Evolutionary conservation across 371 early-diverging fungal genomes (phyloP).

Genomic region (Cokeromyces recurvatus): DNA sequence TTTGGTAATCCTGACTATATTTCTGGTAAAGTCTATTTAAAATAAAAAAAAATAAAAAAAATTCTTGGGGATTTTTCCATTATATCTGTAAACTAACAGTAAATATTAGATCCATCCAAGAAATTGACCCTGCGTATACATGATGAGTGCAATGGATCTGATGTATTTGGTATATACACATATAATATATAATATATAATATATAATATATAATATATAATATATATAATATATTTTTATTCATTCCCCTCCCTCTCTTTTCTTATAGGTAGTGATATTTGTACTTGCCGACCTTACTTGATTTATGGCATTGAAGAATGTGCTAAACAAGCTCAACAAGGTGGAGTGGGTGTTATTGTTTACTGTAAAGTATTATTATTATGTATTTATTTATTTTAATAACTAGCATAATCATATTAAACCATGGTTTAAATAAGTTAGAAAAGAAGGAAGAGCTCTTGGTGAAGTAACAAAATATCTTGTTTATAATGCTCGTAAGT

Average conservation of each 20-base stretch:
- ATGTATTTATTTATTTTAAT: slow-evolving; percentile 1
- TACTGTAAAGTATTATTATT: slow-evolving; percentile 57
- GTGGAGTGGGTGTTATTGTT: slow-evolving; percentile 91
- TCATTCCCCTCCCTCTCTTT: no score
- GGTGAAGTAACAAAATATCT: slow-evolving; percentile 97
- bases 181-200: no score
- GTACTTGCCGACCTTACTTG: slow-evolving; percentile 94
- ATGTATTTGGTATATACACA: slow-evolving; percentile 92
- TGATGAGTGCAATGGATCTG: slow-evolving; percentile 92
- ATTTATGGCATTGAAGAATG: slow-evolving; percentile 92
- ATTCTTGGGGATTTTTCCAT: no score
- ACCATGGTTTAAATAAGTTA: no score
- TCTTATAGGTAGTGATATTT: slow-evolving; percentile 67
- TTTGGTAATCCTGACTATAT: slow-evolving; percentile 85
- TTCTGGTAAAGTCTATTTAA: slow-evolving; percentile 43
- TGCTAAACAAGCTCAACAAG: slow-evolving; percentile 86
- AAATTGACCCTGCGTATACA: slow-evolving; percentile 88
- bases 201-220: no score
- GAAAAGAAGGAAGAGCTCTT: slow-evolving; percentile 93
- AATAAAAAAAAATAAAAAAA: no score
- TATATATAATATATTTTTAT: no score
- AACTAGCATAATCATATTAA: no score
- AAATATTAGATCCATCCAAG: slow-evolving; percentile 66
- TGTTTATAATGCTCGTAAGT: slow-evolving; percentile 91
- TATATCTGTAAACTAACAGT: no score